phyloP scores from a whole-genome alignment of 352 stramenopile species.

The Elongisporangium senticosum region DNA sequence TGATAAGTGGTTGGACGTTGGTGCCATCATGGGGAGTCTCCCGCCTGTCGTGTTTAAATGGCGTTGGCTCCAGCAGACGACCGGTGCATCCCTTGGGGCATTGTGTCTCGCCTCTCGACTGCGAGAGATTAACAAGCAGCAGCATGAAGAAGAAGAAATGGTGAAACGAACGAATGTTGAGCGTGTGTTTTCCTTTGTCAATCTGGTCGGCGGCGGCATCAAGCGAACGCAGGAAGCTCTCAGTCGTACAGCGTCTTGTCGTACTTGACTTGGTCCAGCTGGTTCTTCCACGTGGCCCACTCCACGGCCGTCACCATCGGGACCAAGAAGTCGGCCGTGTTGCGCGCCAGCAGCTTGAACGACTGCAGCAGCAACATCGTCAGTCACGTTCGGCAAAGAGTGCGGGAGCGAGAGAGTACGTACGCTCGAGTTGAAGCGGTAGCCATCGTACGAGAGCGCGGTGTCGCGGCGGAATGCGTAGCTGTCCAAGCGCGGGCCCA shows the following conservation, averaged over 20 bases:
- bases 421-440: conserved; percentile 82
- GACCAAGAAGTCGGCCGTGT: conserved; percentile 69
- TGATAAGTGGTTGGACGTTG: conserved; percentile 14
- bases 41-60: background rate
- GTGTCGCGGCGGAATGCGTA: conserved; percentile 63
- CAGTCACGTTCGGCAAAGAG: background rate
- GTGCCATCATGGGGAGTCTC: background rate
- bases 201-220: background rate
- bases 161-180: background rate
- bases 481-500: conserved; percentile 70
- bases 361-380: conserved; percentile 21
- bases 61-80: too few species aligned
- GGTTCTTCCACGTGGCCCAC: conserved; percentile 81
- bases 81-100: background rate
- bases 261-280: conserved; percentile 67
- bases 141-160: background rate
- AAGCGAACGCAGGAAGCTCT: background rate
- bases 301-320: conserved; percentile 80
- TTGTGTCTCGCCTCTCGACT: background rate
- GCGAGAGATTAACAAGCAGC: background rate
- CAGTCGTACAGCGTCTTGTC: conserved; percentile 80
- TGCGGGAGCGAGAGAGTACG: conserved; percentile 3
- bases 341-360: conserved; percentile 73
- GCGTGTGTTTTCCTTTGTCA: background rate
- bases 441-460: conserved; percentile 59